Conservation (phyloP, 2,329 filamentous ascomycete genomes). For the Phyllosticta capitalensis region DNA sequence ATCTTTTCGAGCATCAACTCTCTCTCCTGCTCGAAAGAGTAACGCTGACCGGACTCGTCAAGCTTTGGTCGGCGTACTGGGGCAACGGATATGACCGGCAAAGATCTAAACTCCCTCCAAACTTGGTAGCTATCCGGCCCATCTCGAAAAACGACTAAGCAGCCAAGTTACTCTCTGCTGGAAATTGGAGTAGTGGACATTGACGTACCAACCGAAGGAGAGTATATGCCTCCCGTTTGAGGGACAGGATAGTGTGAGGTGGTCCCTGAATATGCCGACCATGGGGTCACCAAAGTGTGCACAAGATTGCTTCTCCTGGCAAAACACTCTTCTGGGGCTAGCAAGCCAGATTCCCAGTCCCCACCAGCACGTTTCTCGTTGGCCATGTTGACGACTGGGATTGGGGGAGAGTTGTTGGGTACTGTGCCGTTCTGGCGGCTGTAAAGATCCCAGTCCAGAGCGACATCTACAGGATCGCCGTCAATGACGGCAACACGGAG, state of each 20-base stretch:
- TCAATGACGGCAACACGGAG: conserved; percentile 37
- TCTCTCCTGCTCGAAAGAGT: conserved; percentile 62
- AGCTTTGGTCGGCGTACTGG: conserved; percentile 66
- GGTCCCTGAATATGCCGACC: conserved; percentile 27
- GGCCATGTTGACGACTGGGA: conserved; percentile 63
- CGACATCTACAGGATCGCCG: conserved; percentile 40
- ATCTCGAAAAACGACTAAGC: conserved; percentile 56
- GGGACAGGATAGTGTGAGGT: conserved; percentile 61
- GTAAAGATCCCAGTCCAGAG: conserved; percentile 48
- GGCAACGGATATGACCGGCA: conserved; percentile 66
- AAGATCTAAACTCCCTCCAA: conserved; percentile 38
- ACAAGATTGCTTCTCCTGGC: conserved; percentile 66
- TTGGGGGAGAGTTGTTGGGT: conserved; percentile 19
- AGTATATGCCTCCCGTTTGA: conserved; percentile 59
- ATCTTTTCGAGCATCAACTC: conserved; percentile 67
- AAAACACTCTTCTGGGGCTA: conserved; percentile 62
- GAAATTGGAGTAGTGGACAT: background rate
- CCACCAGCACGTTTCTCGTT: conserved; percentile 69
- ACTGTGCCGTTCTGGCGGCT: conserved; percentile 19
- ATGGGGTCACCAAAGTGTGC: conserved; percentile 55
- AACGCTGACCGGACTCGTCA: conserved; percentile 55
- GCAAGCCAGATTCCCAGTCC: conserved; percentile 63
- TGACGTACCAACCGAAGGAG: conserved; percentile 52
- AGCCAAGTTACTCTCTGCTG: background rate
- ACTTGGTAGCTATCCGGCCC: conserved; percentile 53